A percentile compares a stretch with the other conserved stretches of the same genome.
phyloP scores from a whole-genome alignment of 768 basidiomycete genomes.

The Leccinum truebloodii region DNA sequence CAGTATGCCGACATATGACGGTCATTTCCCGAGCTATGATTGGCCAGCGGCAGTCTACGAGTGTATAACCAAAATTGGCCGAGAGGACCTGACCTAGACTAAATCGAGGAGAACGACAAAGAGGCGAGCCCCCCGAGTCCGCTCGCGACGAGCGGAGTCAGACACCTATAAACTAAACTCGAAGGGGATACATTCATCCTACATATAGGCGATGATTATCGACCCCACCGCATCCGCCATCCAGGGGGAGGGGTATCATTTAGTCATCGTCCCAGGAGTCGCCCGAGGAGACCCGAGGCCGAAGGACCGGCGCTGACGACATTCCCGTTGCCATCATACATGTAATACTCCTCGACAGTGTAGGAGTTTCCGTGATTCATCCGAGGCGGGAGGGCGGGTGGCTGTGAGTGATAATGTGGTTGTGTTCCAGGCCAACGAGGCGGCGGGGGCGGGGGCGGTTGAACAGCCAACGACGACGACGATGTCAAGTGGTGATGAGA shows the following conservation, averaged over 20 bases:
- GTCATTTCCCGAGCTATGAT: background rate
- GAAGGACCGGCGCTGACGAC: background rate
- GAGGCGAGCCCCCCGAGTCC: too few species aligned
- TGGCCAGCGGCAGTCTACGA: background rate
- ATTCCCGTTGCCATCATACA: constrained; percentile 1
- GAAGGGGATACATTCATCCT: background rate
- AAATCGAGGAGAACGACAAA: background rate
- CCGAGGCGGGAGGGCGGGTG: constrained; percentile 10
- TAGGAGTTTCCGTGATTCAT: constrained; percentile 21
- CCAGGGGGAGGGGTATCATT: background rate
- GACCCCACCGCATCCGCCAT: background rate
- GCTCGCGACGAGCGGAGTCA: background rate
- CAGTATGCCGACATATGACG: too few species aligned
- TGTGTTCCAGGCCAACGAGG: background rate
- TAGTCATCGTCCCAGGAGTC: constrained; percentile 23
- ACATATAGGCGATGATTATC: background rate
- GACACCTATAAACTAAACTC: too few species aligned
- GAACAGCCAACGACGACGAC: constrained; percentile 28
- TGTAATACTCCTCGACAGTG: background rate
- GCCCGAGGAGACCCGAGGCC: constrained; percentile 23
- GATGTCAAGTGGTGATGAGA: constrained; percentile 14
- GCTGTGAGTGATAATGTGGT: background rate
- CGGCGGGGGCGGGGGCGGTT: constrained; percentile 26
- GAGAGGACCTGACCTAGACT: background rate
- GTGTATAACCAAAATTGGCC: background rate